Base-by-base conservation (phyloP, 1,284 basidiomycete species). In the Ustilago shanxiensis region DNA sequence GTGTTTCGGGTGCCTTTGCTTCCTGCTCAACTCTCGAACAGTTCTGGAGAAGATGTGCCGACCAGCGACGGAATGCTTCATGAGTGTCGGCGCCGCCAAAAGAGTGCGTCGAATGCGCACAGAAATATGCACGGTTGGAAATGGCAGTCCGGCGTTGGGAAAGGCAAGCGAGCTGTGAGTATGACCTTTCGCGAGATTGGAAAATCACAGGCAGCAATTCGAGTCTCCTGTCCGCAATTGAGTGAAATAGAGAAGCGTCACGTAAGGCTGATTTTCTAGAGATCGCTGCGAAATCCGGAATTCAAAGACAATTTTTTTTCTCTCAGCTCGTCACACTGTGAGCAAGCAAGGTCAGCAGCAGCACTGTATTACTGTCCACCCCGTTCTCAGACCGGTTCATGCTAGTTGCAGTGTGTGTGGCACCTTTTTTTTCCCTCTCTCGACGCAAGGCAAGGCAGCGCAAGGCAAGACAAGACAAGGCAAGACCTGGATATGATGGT, bases 401-500 rank as follows among this genome's bases (percentile, higher is more conserved):
- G 31, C 11, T 5, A 33, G 31, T 33, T 33, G 31, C 11, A 37
- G 13, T 10, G 35, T 16, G 35, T 37, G 44, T 45, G 22, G 44
- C 44, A 20, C 6, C n/a, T 51, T 64, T 51, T 51, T 49, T 22
- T 22, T n/a, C n/a, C n/a, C n/a, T n/a, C n/a, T n/a, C n/a, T n/a
- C n/a, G n/a, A n/a, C n/a, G n/a, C n/a, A n/a, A n/a, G n/a, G n/a
- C n/a, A n/a, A n/a, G n/a, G n/a, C n/a, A n/a, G n/a, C n/a, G n/a
- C n/a, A n/a, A n/a, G n/a, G n/a, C n/a, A n/a, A n/a, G n/a, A n/a
- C n/a, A n/a, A 39, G 10, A 6, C 14, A 33, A 33, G 31, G n/a
- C 44, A 41, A 58, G 55, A 64, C 39, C 62, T 64, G 61, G 61
- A 64, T 64, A 52, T 52, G 45, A 24, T 39, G 60, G 31, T 59